Percentiles rank a stretch among this genome's conserved stretches.
These are phyloP conservation scores for Chlorociboria aeruginascens DNA, from an alignment of 495 filamentous ascomycete species.

Conservation along the genomic window DNA sequence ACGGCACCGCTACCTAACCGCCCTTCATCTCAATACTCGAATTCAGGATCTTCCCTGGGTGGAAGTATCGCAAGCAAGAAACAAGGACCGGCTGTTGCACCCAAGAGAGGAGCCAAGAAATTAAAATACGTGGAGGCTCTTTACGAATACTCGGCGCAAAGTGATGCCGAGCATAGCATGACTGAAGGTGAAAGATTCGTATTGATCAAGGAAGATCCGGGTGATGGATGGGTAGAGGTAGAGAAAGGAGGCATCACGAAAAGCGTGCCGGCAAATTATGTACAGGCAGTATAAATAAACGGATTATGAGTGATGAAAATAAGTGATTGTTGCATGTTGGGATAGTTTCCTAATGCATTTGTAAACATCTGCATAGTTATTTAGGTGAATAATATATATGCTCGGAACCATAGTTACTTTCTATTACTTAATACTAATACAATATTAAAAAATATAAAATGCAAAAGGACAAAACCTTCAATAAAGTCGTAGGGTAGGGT, in stretches of 20 bases:
- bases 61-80: slow-evolving; percentile 51
- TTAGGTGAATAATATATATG: too few relatives aligned
- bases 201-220: slow-evolving; percentile 66
- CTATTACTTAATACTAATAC: too few relatives aligned
- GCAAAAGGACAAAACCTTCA: too few relatives aligned
- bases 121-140: slow-evolving; percentile 87
- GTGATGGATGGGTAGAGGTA: slow-evolving; percentile 95
- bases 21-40: slow-evolving; percentile 62
- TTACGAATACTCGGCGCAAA: slow-evolving; percentile 82
- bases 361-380: too few relatives aligned
- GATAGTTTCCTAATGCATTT: too few relatives aligned
- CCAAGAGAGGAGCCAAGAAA: slow-evolving; percentile 85
- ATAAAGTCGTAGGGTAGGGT: too few relatives aligned
- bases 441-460: too few relatives aligned
- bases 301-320: background rate
- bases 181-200: slow-evolving; percentile 84
- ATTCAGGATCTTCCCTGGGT: slow-evolving; percentile 58
- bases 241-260: slow-evolving; percentile 82
- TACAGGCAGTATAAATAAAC: slow-evolving; percentile 53
- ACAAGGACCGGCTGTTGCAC: slow-evolving; percentile 87
- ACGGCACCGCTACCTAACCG: slow-evolving; percentile 30
- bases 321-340: background rate
- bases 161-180: slow-evolving; percentile 83
- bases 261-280: slow-evolving; percentile 89
- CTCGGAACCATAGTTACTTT: too few relatives aligned